phyloP scores from a whole-genome alignment of 495 filamentous ascomycete genomes.

The Penicillium manginii region DNA sequence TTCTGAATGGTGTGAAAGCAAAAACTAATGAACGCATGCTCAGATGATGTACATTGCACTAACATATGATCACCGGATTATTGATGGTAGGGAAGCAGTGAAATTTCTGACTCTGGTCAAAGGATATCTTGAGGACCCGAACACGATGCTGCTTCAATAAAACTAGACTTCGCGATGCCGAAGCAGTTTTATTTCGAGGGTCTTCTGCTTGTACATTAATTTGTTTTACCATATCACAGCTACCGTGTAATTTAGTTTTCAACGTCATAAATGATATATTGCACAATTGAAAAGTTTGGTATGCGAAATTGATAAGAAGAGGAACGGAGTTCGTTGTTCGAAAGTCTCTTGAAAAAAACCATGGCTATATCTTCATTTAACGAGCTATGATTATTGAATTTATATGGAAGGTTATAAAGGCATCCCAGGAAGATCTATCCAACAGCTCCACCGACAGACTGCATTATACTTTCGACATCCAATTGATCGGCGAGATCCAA shows the following conservation, averaged over 20 bases:
- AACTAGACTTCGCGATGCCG: background rate
- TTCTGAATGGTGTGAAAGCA: background rate
- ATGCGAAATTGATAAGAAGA: too few relatives aligned
- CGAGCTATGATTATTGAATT: too few relatives aligned
- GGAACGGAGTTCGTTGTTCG: too few relatives aligned
- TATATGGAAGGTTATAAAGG: too few relatives aligned
- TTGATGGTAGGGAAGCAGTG: slow-evolving; percentile 87
- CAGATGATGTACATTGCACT: slow-evolving; percentile 93
- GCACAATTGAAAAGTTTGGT: too few relatives aligned
- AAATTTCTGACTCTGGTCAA: slow-evolving; percentile 81
- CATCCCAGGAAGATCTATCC: background rate
- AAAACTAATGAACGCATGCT: background rate
- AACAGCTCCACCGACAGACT: slow-evolving; percentile 23
- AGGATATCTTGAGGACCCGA: slow-evolving; percentile 86
- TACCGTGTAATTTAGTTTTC: too few relatives aligned
- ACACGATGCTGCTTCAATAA: slow-evolving; percentile 68
- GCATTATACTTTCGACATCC: slow-evolving; percentile 37
- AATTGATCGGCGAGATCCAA: slow-evolving; percentile 36
- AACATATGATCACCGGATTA: slow-evolving; percentile 87
- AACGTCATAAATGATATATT: too few relatives aligned
- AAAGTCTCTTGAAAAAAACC: too few relatives aligned
- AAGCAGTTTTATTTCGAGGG: too few relatives aligned
- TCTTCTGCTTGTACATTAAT: too few relatives aligned
- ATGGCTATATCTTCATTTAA: too few relatives aligned
- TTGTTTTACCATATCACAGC: too few relatives aligned